These are phyloP conservation scores for Dactylorhiza incarnata DNA, from an alignment of 106 monocot genomes.

Conservation along the genomic window DNA sequence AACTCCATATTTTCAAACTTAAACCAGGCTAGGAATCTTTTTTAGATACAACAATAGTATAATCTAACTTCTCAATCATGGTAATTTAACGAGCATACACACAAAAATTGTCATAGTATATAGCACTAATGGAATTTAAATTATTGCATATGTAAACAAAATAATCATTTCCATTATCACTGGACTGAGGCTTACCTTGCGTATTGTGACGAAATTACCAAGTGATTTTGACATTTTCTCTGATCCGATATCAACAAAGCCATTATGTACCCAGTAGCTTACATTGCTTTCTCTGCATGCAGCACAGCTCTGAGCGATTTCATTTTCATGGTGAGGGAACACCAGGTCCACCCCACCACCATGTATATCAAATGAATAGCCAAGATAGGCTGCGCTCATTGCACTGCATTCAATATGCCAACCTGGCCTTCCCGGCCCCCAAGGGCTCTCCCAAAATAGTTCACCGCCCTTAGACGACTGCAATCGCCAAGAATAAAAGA, in stretches of 20 bases:
- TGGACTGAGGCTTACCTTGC: constrained; percentile 39
- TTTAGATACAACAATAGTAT: not conserved
- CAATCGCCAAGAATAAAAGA: constrained; percentile 4
- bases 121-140: not conserved
- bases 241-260: constrained; percentile 79
- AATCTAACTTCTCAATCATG: not conserved
- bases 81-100: not conserved
- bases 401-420: constrained; percentile 99
- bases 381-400: constrained; percentile 89
- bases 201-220: constrained; percentile 84
- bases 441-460: constrained; percentile 91
- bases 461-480: constrained; percentile 83
- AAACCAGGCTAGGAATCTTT: not conserved
- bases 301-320: constrained; percentile 96
- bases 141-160: not conserved
- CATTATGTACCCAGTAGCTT: constrained; percentile 87
- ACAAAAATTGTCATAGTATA: not conserved
- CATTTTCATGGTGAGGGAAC: constrained; percentile 99
- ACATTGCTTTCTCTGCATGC: constrained; percentile 64
- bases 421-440: constrained; percentile 96
- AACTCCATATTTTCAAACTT: not conserved
- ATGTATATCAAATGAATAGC: constrained; percentile 91
- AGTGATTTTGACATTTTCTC: constrained; percentile 98
- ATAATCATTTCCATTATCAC: not conserved
- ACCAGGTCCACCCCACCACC: constrained; percentile 95